Evolutionary conservation across 805 yeast species (phyloP).

Genomic region (Blastobotrys mokoenaii): DNA sequence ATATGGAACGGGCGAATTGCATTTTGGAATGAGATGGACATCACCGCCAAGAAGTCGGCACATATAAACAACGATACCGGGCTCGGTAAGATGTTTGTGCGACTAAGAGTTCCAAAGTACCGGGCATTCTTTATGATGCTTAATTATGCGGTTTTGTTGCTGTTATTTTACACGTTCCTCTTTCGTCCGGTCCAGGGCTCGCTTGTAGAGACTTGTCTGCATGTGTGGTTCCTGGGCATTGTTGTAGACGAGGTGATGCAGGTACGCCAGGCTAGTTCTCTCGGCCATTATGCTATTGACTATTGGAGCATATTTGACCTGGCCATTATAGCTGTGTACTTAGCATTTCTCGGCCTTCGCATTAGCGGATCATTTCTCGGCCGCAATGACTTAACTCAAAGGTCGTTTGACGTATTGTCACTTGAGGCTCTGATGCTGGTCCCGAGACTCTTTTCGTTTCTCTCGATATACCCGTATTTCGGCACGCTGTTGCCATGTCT

Average conservation of each 20-base stretch:
- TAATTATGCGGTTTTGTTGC: constrained; percentile 23
- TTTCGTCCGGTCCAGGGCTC: constrained; percentile 10
- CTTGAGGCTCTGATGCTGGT: constrained; percentile 26
- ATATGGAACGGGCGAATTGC: constrained; percentile 29
- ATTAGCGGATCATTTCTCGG: constrained; percentile 12
- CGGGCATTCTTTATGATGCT: constrained; percentile 23
- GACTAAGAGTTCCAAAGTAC: constrained; percentile 28
- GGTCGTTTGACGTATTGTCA: constrained; percentile 26
- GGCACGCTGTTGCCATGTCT: constrained; percentile 29
- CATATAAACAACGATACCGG: constrained; percentile 13
- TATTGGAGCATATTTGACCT: constrained; percentile 26
- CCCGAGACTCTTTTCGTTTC: constrained; percentile 25
- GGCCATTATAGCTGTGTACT: constrained; percentile 17
- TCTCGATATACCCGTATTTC: constrained; percentile 26
- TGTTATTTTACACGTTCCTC: constrained; percentile 23
- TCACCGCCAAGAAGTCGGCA: constrained; percentile 20
- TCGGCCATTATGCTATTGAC: constrained; percentile 22
- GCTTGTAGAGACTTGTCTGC: constrained; percentile 37
- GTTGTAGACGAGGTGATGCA: constrained; percentile 81
- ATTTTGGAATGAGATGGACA: constrained; percentile 26
- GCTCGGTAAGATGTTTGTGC: constrained; percentile 14
- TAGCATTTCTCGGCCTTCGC: constrained; percentile 17
- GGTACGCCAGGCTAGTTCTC: constrained; percentile 23
- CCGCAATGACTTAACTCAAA: constrained; percentile 9
- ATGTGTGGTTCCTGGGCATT: constrained; percentile 86